phyloP scores from a whole-genome alignment of 768 basidiomycete genomes.

The Amanita pseudoporphyria region DNA sequence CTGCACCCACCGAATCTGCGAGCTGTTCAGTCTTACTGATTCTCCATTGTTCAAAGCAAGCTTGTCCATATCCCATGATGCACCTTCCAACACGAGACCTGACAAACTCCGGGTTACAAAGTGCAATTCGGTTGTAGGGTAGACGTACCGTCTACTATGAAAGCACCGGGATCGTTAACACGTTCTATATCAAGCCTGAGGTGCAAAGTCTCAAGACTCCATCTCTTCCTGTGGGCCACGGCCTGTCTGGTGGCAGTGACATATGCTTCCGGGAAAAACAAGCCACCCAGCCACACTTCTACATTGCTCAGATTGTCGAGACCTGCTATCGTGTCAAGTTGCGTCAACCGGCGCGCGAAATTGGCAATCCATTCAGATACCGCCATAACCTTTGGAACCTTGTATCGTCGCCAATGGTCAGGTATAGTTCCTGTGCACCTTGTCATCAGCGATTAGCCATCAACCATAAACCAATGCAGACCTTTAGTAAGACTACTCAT shows the following conservation, averaged over 20 bases:
- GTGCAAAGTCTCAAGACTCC: constrained; percentile 85
- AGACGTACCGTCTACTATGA: constrained; percentile 77
- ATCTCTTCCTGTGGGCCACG: constrained; percentile 86
- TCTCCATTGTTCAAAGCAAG: constrained; percentile 83
- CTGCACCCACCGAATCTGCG: constrained; percentile 85
- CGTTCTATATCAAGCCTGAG: constrained; percentile 76
- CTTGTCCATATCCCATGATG: constrained; percentile 57
- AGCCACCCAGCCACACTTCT: constrained; percentile 85
- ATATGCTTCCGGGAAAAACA: constrained; percentile 97
- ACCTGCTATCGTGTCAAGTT: constrained; percentile 64
- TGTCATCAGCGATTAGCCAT: neutral
- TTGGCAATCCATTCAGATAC: constrained; percentile 83
- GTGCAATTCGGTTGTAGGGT: neutral
- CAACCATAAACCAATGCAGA: constrained; percentile 16
- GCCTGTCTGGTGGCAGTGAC: constrained; percentile 93
- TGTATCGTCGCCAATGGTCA: constrained; percentile 81
- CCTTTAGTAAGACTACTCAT: constrained; percentile 91
- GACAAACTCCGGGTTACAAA: constrained; percentile 6
- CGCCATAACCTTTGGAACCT: constrained; percentile 72
- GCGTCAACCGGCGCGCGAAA: constrained; percentile 69
- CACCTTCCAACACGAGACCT: constrained; percentile 88
- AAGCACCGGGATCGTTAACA: constrained; percentile 68
- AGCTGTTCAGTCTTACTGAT: constrained; percentile 66
- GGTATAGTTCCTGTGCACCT: constrained; percentile 71
- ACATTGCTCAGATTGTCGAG: constrained; percentile 56